Base-by-base conservation (phyloP, 2,329 filamentous ascomycete genomes). In the Trichoderma brevicompactum region DNA sequence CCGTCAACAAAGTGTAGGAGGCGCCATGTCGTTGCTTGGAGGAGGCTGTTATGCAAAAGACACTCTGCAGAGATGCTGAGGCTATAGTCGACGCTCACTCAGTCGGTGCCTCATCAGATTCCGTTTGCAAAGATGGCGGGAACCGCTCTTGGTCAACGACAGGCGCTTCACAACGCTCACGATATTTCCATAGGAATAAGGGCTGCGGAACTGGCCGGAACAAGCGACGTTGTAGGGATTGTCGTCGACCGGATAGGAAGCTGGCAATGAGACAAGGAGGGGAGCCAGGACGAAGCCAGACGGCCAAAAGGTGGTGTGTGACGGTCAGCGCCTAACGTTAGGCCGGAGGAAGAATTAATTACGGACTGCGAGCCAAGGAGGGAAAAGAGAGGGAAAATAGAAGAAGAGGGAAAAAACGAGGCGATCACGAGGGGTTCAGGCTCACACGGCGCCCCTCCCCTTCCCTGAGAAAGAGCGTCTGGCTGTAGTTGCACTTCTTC, bases 241-340 rank as follows among this genome's bases (percentile, higher is more conserved):
- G 49, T 40, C 50, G 34, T 64, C n/a, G 50, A 64, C 61, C 43
- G 52, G 52, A 64, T 49, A 64, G 61, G 61, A 49, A 64, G 61
- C 61, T 64, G 52, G 43, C 8, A 48, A 23, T 38, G 60, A 54
- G 60, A 23, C 60, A 54, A 41, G 52, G 43, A 63, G 49, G 23
- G 46, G 58, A 36, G n/a, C 48, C 23, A 41, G 48, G 49, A 50
- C 34, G 46, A 53, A 63, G 41, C 40, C 49, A 53, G 46, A 54
- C 46, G 40, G 49, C 28, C 59, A 36, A 17, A 54, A 54, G 49
- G 19, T 54, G 60, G 60, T 63, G 60, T 63, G 60, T 46, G 49
- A 36, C 46, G 48, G 49, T 40, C 49, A 54, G 60, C 60, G 15
- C 49, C 60, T 46, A 53, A 49, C 56, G 46, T 28, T 50, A 28